Base-by-base conservation (phyloP, 73 alveolate species). In the Paramecium sexaurelia region DNA sequence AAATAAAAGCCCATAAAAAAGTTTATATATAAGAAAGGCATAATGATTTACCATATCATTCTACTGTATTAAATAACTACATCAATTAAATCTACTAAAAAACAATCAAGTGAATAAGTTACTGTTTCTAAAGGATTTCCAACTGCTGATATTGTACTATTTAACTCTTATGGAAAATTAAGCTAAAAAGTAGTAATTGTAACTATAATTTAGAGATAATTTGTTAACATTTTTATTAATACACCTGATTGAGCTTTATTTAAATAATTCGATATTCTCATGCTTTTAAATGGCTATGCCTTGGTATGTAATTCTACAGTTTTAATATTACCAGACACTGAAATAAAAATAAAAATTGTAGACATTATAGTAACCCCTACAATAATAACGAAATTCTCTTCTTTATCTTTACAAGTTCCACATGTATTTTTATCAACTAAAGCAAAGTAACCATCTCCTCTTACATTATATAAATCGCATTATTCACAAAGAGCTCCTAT, bases 401-500 rank as follows among this genome's bases (percentile, higher is more conserved):
- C 26, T 13, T 20, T 5, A 29, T 24, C 55, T 5, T 13, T 15
- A 73, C 87, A 73, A 3, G 57, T 73, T 29, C 87, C 87, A 73
- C 87, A 73, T 6, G 15, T n/a, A 5, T 73, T 33, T 73, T 3
- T 5, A 13, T 73, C 36, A 32, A 1, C 11, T 4, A 41, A 0
- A 13, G 67, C n/a, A 73, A 29, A 73, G 13, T 19, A 35, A 15
- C 57, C 55, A 1, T 33, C 55, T n/a, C 87, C 57, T 73, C 87
- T 73, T 5, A 73, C 35, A 13, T 35, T 37, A 17, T 73, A 73
- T 29, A 73, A 8, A 73, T 73, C 87, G 17, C 87, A 73, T 73
- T 73, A 27, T 73, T 73, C 87, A 73, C 87, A 73, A 13, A 73
- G 56, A 0, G 87, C 87, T n/a, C 87, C 87, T 35, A 73, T 11